Percentiles rank a stretch among this genome's conserved stretches.
phyloP scores from a whole-genome alignment of 768 basidiomycete species.

The Panaeolus papilionaceus region DNA sequence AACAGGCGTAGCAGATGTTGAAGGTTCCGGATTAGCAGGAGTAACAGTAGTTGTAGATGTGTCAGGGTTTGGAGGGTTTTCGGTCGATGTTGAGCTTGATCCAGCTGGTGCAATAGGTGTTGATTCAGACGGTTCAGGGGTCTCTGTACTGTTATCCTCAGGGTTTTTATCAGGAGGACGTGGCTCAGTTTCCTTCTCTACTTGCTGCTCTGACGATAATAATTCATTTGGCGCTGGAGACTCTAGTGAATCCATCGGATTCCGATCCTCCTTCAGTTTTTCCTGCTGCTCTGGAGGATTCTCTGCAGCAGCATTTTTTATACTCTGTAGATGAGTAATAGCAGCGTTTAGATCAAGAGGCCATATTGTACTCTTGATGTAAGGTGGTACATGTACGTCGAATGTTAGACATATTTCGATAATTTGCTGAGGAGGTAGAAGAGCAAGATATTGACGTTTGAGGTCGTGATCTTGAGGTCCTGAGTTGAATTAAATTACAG shows the following conservation, averaged over 20 bases:
- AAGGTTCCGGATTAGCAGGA: constrained; percentile 18
- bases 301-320: constrained; percentile 29
- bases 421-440: constrained; percentile 72
- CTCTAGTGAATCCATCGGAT: constrained; percentile 31
- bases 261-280: constrained; percentile 26
- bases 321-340: constrained; percentile 58
- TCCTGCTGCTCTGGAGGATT: constrained; percentile 29
- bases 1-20: constrained; percentile 6
- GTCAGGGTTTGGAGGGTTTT: constrained; percentile 22
- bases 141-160: neutral
- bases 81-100: constrained; percentile 8
- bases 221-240: constrained; percentile 13
- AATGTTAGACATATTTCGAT: constrained; percentile 82
- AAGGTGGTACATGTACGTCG: constrained; percentile 70
- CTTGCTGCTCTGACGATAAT: constrained; percentile 6
- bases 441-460: constrained; percentile 74
- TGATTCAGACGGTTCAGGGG: constrained; percentile 6
- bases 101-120: neutral
- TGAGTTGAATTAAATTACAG: constrained; percentile 28
- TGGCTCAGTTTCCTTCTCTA: constrained; percentile 26
- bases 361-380: constrained; percentile 73
- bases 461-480: constrained; percentile 59
- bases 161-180: constrained; percentile 29
- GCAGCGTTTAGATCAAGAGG: constrained; percentile 71
- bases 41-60: constrained; percentile 25